A percentile compares a stretch with the other conserved stretches of the same genome.
Conservation (phyloP, 345 rosid species). For the Gossypium raimondii region DNA sequence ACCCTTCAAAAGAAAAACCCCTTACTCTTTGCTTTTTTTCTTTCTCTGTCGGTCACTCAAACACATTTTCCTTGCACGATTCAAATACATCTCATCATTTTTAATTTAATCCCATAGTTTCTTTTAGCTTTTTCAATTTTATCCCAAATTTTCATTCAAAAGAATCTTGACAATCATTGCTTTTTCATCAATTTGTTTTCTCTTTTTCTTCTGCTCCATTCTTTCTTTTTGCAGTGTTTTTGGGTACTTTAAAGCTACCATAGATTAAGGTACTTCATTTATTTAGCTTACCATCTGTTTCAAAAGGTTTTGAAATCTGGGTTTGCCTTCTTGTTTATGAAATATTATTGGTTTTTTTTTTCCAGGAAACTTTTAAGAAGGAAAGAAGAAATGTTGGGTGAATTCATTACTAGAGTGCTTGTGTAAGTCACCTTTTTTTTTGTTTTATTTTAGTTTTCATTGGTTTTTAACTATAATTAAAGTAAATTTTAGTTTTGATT, state of each 20-base stretch:
- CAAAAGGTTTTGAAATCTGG: not conserved
- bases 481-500: not conserved
- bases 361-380: slow-evolving; percentile 26
- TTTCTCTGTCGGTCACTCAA: not conserved
- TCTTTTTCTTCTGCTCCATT: not conserved
- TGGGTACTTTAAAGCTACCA: slow-evolving; percentile 1
- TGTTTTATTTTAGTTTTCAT: not conserved
- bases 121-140: slow-evolving; percentile 11
- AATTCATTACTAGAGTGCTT: slow-evolving; percentile 52
- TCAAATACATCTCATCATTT: slow-evolving; percentile 18
- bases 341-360: not conserved
- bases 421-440: slow-evolving; percentile 35
- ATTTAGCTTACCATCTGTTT: not conserved
- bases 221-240: not conserved
- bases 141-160: not conserved
- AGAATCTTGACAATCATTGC: not conserved
- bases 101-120: not conserved
- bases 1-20: not conserved
- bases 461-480: not conserved
- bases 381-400: slow-evolving; percentile 50
- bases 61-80: slow-evolving; percentile 20
- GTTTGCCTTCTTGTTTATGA: not conserved
- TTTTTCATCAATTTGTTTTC: not conserved
- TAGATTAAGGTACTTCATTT: not conserved
- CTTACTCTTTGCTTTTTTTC: not conserved